phyloP scores from a whole-genome alignment of 2,329 filamentous ascomycete genomes.

The Fonsecaea erecta region DNA sequence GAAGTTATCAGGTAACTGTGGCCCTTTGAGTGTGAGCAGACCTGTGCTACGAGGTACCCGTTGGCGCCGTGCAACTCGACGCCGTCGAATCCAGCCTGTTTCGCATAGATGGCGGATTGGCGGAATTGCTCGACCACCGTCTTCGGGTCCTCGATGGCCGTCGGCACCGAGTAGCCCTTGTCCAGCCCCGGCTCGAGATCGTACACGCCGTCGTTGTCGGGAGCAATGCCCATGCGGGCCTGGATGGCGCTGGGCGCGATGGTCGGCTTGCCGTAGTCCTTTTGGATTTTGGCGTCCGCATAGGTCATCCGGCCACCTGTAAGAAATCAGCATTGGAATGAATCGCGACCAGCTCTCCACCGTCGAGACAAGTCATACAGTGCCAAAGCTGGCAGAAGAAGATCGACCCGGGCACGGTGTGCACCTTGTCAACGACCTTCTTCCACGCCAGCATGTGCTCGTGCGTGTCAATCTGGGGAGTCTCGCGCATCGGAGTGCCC shows the following conservation, averaged over 20 bases:
- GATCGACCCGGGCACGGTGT: slow-evolving; percentile 6
- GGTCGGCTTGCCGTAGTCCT: slow-evolving; percentile 3
- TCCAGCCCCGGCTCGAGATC: slow-evolving; percentile 6
- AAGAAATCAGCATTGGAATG: neutral
- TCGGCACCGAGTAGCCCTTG: slow-evolving; percentile 3
- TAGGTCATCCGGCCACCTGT: slow-evolving; percentile 12
- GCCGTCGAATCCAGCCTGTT: slow-evolving; percentile 61
- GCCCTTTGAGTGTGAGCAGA: neutral
- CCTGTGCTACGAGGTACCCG: slow-evolving; percentile 9
- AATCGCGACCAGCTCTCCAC: too few species aligned
- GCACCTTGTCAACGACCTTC: slow-evolving; percentile 13
- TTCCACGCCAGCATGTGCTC: slow-evolving; percentile 14
- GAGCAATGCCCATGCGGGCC: slow-evolving; percentile 11
- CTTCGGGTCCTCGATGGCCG: slow-evolving; percentile 9
- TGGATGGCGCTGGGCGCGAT: slow-evolving; percentile 12
- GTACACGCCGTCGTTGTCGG: slow-evolving; percentile 12
- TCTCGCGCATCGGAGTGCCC: slow-evolving; percentile 13
- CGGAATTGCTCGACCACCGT: slow-evolving; percentile 13
- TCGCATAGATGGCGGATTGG: slow-evolving; percentile 53
- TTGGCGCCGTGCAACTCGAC: slow-evolving; percentile 54
- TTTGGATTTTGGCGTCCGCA: slow-evolving; percentile 10
- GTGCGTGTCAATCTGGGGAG: slow-evolving; percentile 10
- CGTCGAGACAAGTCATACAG: neutral
- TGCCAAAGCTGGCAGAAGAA: slow-evolving; percentile 17
- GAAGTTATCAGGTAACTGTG: neutral